phyloP scores from a whole-genome alignment of 2,329 filamentous ascomycete genomes.

The Conoideocrella luteorostrata region DNA sequence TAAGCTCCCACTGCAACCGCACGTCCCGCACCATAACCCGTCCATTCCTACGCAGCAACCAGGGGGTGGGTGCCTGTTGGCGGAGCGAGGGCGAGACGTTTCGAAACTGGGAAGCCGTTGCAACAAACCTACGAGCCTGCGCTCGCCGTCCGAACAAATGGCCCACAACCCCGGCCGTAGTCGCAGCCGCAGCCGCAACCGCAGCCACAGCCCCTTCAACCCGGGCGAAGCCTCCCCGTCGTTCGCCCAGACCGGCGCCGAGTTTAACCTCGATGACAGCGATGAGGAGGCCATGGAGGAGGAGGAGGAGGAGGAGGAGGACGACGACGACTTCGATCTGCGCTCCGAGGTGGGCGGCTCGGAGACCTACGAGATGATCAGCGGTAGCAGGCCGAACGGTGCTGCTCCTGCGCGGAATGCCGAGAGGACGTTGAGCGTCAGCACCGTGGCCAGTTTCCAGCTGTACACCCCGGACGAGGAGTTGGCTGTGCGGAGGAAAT shows the following conservation, averaged over 20 bases:
- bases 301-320: constrained; percentile 26
- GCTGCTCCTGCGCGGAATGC: neutral
- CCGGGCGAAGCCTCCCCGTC: constrained; percentile 23
- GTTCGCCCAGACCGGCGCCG: constrained; percentile 34
- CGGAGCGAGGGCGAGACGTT: no score
- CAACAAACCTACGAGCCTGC: no score
- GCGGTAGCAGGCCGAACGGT: constrained; percentile 5
- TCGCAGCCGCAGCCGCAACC: no score
- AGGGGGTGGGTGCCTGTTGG: no score
- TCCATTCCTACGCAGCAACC: no score
- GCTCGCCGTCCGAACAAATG: constrained; percentile 11
- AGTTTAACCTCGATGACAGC: constrained; percentile 29
- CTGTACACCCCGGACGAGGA: constrained; percentile 64
- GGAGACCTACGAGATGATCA: constrained; percentile 30
- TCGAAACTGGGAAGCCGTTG: no score
- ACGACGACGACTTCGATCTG: constrained; percentile 21
- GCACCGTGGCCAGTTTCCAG: constrained; percentile 30
- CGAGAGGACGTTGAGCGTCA: constrained; percentile 17
- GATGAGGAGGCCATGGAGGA: constrained; percentile 19
- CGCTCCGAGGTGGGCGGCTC: constrained; percentile 23
- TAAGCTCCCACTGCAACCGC: no score
- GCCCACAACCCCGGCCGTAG: neutral
- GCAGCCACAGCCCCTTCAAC: constrained; percentile 16
- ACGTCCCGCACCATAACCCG: no score
- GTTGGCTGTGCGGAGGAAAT: constrained; percentile 59